Evolutionary conservation across 2,329 filamentous ascomycete genomes (phyloP).

Genomic region (Zymoseptoria tritici): DNA sequence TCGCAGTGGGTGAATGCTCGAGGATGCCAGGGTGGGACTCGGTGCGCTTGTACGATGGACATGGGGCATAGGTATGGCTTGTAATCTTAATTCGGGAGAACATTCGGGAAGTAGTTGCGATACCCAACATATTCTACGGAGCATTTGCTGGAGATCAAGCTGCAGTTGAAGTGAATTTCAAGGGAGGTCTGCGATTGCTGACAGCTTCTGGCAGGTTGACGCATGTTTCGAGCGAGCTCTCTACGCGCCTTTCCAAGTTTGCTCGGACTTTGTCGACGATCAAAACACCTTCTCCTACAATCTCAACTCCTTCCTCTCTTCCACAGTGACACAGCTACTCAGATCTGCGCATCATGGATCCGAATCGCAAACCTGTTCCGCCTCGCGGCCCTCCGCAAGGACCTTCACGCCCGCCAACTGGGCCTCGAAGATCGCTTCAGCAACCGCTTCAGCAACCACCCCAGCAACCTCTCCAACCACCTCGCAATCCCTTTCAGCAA

Average conservation of each 20-base stretch:
- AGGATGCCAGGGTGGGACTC: neutral
- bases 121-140: neutral
- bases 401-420: too few relatives aligned
- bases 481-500: neutral
- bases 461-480: too few relatives aligned
- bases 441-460: too few relatives aligned
- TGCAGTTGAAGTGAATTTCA: neutral
- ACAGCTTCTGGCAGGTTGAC: neutral
- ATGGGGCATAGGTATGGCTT: neutral
- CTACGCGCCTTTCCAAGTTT: too few relatives aligned
- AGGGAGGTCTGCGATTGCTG: neutral
- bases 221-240: neutral
- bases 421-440: neutral
- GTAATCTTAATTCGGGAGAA: neutral
- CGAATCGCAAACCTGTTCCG: neutral
- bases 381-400: neutral
- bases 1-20: constrained; percentile 1
- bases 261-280: neutral
- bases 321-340: neutral
- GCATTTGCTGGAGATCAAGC: neutral
- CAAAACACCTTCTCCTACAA: neutral
- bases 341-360: neutral
- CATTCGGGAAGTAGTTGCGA: neutral
- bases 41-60: neutral
- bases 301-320: neutral